These are phyloP conservation scores for Hymenoscyphus scutula DNA, from an alignment of 2,329 filamentous ascomycete species.

Conservation along the genomic window DNA sequence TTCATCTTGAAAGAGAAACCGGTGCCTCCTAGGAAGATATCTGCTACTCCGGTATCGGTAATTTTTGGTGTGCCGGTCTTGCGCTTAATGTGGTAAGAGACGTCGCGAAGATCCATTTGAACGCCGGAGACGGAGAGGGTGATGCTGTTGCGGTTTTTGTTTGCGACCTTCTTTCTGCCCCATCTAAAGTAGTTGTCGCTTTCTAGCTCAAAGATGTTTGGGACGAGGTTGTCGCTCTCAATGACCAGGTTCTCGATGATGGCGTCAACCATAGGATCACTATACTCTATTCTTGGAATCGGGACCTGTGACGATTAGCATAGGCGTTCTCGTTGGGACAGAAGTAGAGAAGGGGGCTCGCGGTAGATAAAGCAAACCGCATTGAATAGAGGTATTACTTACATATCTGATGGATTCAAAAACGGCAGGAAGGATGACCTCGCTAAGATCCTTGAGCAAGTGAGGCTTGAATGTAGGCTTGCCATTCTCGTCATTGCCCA, in stretches of 20 bases:
- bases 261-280: slow-evolving; percentile 78
- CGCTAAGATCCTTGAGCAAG: slow-evolving; percentile 81
- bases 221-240: slow-evolving; percentile 95
- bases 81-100: slow-evolving; percentile 92
- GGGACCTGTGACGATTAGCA: slow-evolving; percentile 49
- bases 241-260: slow-evolving; percentile 93
- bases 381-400: too few relatives aligned
- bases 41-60: slow-evolving; percentile 82
- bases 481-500: slow-evolving; percentile 84
- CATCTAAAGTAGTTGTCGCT: slow-evolving; percentile 94
- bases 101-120: slow-evolving; percentile 87
- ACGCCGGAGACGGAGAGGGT: slow-evolving; percentile 85
- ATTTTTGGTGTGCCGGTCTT: slow-evolving; percentile 90
- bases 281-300: slow-evolving; percentile 90
- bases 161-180: slow-evolving; percentile 84
- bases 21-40: slow-evolving; percentile 81
- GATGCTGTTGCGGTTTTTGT: slow-evolving; percentile 74
- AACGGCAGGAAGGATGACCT: slow-evolving; percentile 78
- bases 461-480: slow-evolving; percentile 91
- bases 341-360: too few relatives aligned
- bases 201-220: slow-evolving; percentile 83
- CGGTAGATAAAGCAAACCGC: too few relatives aligned
- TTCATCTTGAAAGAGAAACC: slow-evolving; percentile 92
- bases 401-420: slow-evolving; percentile 83
- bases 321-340: too few relatives aligned